phyloP scores from a whole-genome alignment of 306 rosid species.

The Quercus ilex region DNA sequence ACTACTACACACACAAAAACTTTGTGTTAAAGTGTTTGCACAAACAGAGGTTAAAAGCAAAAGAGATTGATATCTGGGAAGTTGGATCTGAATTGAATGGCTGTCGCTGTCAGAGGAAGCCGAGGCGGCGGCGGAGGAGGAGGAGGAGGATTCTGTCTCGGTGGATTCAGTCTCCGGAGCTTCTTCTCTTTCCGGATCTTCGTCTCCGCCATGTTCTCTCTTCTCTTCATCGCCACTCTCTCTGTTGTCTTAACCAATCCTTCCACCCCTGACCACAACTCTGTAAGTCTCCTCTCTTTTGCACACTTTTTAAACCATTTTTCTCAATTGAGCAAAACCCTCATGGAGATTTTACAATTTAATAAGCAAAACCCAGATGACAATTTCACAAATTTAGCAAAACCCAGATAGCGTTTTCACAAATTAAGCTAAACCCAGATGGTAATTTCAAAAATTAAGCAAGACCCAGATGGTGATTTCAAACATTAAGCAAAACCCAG shows the following conservation, averaged over 20 bases:
- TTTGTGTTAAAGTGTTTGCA: no score
- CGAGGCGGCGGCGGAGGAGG: constrained; percentile 64
- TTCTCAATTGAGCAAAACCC: constrained; percentile 16
- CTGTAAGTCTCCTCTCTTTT: constrained; percentile 54
- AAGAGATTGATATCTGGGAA: neutral
- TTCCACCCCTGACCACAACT: constrained; percentile 51
- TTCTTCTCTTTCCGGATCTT: constrained; percentile 96
- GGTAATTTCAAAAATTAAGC: neutral
- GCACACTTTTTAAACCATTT: neutral
- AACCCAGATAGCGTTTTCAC: constrained; percentile 14
- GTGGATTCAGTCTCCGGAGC: constrained; percentile 67
- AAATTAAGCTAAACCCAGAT: neutral
- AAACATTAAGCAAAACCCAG: neutral
- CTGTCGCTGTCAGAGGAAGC: constrained; percentile 84
- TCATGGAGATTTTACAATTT: neutral
- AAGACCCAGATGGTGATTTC: constrained; percentile 10
- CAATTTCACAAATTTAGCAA: neutral
- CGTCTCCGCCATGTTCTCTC: constrained; percentile 84
- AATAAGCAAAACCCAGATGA: neutral
- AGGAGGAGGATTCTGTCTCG: constrained; percentile 29
- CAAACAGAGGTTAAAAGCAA: no score
- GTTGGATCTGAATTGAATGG: constrained; percentile 50
- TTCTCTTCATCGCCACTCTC: constrained; percentile 88
- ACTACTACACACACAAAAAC: no score
- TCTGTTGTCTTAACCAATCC: constrained; percentile 73